Evolutionary conservation across 2,329 filamentous ascomycete species (phyloP).

Genomic region (Periconia digitata): DNA sequence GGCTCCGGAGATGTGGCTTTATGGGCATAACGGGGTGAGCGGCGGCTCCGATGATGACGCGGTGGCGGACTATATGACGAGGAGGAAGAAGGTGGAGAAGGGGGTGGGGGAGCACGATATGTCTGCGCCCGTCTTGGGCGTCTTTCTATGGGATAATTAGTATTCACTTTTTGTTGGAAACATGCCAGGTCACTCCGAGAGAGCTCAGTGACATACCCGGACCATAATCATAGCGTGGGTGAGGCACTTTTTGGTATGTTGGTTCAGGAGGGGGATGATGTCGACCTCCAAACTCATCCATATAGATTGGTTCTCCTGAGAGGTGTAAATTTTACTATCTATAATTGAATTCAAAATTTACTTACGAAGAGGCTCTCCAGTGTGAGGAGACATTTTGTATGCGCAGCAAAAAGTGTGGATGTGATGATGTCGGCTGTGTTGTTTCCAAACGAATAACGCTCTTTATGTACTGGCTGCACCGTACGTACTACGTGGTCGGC

Average conservation of each 20-base stretch:
- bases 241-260: constrained; percentile 2
- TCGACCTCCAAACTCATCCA: constrained; percentile 12
- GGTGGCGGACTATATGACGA: constrained; percentile 10
- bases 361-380: constrained; percentile 3
- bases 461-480: background rate
- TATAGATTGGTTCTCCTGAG: constrained; percentile 9
- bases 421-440: background rate
- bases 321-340: background rate
- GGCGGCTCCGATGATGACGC: constrained; percentile 1
- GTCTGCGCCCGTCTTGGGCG: constrained; percentile 6
- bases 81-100: background rate
- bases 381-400: constrained; percentile 6
- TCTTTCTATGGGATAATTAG: constrained; percentile 1
- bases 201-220: background rate
- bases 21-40: constrained; percentile 4
- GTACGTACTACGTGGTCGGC: background rate
- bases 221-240: constrained; percentile 5
- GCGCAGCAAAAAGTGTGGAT: background rate
- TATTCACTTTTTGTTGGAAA: background rate
- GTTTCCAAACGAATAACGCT: background rate
- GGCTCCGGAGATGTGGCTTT: background rate
- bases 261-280: constrained; percentile 7
- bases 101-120: constrained; percentile 3
- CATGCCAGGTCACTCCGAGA: background rate
- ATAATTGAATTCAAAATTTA: background rate